Evolutionary conservation across 192 early-diverging fungal species (phyloP).

Genomic region (Coemansia asiatica): DNA sequence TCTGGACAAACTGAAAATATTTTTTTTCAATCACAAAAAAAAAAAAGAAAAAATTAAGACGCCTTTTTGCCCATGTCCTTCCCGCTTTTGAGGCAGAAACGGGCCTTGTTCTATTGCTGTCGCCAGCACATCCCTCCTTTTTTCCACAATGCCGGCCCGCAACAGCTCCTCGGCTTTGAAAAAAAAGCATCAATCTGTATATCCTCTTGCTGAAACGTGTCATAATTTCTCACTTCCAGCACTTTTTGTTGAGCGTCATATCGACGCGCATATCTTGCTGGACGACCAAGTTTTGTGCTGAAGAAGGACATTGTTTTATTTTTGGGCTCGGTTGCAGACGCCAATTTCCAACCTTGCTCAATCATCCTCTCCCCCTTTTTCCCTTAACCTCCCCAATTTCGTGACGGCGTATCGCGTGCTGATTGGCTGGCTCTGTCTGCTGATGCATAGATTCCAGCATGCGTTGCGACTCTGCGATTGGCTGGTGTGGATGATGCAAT

Average conservation of each 20-base stretch:
- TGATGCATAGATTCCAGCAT: background rate
- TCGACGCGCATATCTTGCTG: no score
- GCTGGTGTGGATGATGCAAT: background rate
- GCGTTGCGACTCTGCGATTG: background rate
- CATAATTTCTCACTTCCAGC: no score
- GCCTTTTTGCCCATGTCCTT: no score
- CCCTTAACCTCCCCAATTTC: background rate
- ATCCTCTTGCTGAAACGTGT: no score
- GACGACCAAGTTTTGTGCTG: background rate
- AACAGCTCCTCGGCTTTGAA: no score
- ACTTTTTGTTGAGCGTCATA: no score
- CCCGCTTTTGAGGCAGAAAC: no score
- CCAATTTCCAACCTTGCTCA: background rate
- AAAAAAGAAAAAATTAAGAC: background rate
- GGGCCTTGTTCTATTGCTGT: no score
- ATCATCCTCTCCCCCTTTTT: background rate
- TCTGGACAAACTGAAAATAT: background rate
- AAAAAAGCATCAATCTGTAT: no score
- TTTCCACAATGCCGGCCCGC: no score
- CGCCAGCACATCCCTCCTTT: no score
- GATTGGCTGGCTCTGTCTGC: slow-evolving; percentile 13
- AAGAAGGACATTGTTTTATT: background rate
- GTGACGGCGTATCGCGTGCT: slow-evolving; percentile 15
- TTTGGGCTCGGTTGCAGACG: background rate
- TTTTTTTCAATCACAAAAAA: slow-evolving; percentile 1